Conservation (phyloP, 2,329 filamentous ascomycete genomes). For the Elsinoe australis region DNA sequence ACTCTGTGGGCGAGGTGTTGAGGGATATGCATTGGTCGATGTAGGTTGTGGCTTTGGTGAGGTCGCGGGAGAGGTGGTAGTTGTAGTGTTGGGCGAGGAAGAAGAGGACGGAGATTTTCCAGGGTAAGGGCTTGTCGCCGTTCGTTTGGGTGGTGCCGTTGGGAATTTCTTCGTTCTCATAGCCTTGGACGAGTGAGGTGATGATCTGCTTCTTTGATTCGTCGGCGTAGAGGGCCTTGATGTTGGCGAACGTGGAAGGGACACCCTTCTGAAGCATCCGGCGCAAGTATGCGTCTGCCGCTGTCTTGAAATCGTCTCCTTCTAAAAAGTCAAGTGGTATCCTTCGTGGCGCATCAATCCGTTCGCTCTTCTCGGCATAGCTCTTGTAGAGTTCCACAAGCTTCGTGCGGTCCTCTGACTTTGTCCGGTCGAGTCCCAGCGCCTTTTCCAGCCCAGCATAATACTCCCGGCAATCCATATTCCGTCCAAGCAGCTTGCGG, state of each 20-base stretch:
- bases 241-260: constrained; percentile 90
- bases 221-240: constrained; percentile 86
- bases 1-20: constrained; percentile 76
- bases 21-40: constrained; percentile 77
- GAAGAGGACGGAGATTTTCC: constrained; percentile 74
- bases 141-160: constrained; percentile 37
- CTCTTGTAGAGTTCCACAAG: constrained; percentile 71
- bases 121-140: constrained; percentile 49
- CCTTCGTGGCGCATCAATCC: constrained; percentile 75
- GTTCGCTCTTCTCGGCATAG: constrained; percentile 71
- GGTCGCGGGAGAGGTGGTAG: constrained; percentile 77
- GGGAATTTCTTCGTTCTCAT: constrained; percentile 46
- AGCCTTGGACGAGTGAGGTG: constrained; percentile 68
- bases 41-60: constrained; percentile 71
- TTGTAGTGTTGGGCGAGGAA: constrained; percentile 97
- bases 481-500: constrained; percentile 71
- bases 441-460: constrained; percentile 69
- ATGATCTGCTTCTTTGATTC: constrained; percentile 68
- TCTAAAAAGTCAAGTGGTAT: constrained; percentile 84
- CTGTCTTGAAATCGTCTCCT: constrained; percentile 70
- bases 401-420: constrained; percentile 58
- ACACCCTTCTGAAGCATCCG: constrained; percentile 87
- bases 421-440: constrained; percentile 55
- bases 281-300: constrained; percentile 70
- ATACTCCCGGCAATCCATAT: constrained; percentile 79